Conservation (phyloP, 148 eudicot genomes). For the Chenopodium album region DNA sequence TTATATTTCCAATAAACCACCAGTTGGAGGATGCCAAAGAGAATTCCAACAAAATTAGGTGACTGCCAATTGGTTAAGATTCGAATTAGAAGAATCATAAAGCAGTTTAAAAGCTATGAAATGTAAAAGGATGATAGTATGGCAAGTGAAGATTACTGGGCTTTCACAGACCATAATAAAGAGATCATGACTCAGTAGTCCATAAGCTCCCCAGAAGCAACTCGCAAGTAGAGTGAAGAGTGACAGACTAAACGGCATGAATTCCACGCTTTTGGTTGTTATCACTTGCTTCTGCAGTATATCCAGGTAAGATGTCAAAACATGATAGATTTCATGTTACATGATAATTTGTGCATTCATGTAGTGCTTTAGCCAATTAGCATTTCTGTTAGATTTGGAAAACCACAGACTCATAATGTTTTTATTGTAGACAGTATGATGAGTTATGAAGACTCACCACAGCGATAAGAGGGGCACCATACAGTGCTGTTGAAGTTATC, state of each 20-base stretch:
- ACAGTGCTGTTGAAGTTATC: slow-evolving; percentile 57
- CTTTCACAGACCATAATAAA: slow-evolving; percentile 52
- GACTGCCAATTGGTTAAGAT: slow-evolving; percentile 32
- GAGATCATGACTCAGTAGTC: slow-evolving; percentile 67
- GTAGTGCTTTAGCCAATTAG: not conserved
- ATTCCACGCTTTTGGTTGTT: slow-evolving; percentile 65
- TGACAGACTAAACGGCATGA: slow-evolving; percentile 73
- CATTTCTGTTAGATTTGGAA: not conserved
- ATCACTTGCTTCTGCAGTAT: slow-evolving; percentile 65
- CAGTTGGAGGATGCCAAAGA: slow-evolving; percentile 54
- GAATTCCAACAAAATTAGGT: slow-evolving; percentile 55
- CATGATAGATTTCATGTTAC: not conserved
- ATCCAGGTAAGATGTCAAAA: not conserved
- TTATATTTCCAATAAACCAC: slow-evolving; percentile 58
- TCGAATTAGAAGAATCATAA: slow-evolving; percentile 15
- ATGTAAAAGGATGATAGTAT: not conserved
- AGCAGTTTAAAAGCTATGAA: not conserved
- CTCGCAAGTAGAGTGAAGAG: slow-evolving; percentile 72
- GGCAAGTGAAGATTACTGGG: not conserved
- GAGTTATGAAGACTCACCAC: slow-evolving; percentile 45
- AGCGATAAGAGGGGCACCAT: slow-evolving; percentile 61
- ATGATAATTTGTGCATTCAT: not conserved
- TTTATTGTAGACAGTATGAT: not conserved
- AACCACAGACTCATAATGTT: too few species aligned
- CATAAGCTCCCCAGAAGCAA: slow-evolving; percentile 67